Evolutionary conservation across 495 filamentous ascomycete genomes (phyloP), one percentile per base, ranked within the genome.

Genomic region (Penicillium crystallinum): DNA sequence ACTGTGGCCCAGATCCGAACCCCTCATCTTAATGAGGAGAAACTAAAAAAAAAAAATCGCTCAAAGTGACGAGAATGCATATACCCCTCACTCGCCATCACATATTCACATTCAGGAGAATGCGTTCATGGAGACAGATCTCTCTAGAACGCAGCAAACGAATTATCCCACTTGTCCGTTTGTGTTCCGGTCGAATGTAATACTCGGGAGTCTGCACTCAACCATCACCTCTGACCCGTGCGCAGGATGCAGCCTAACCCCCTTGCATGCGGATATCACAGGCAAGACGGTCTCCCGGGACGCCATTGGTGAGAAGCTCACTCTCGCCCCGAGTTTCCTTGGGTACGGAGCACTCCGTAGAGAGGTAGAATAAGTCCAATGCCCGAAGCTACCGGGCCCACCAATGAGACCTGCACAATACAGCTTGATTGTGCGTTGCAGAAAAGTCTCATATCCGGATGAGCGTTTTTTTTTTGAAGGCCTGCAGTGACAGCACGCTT

Each of bases 1-100:
- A 23, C 38, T 58, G 49, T 58, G 49, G 62, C 52, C 44, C 37
- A 61, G 54, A 65, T 65, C 59, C 46, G 54, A 58, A 63, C 50
- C 8, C 25, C 8, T 29, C 8, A 4, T 8, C 4, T 4, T 8
- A 31, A 31, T 2, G 29, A 11, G 8, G 3, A 7, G 11, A 31
- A 31, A 11, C 29, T 9, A 31, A 31, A 11, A 31, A 9, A 31
- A 4, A 31, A 31, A 8, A 31, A 10, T 10, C 6, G 2, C 4
- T 9, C 11, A 9, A 36, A 6, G 59, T 65, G 59, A 62, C 56
- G 46, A 31, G 25, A 25, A 15, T 54, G 59, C 46, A 48, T 53
- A 25, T 27, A 45, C 54, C 54, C 58, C 55, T 57, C 57, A 38
- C 36, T 53, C 51, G 45, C 53, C 52, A 59, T 59, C 56, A 55